Evolutionary conservation across 225 moss, liverwort and hornwort genomes (phyloP), one percentile per base, ranked within the genome.

Genomic region (Bryoerythrophyllum caledonicum): DNA sequence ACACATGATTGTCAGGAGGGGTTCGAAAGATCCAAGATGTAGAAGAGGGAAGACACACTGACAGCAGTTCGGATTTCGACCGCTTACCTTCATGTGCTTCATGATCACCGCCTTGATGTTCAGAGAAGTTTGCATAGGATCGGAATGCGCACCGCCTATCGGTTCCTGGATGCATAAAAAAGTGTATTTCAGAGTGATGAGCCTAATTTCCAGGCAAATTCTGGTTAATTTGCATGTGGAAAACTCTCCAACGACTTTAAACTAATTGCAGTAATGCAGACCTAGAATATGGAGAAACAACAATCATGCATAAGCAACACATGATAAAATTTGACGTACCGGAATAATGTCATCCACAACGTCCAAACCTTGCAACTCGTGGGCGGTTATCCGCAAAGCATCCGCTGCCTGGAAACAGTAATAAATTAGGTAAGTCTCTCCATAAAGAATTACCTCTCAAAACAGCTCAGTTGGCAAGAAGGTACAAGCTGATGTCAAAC

Each of bases 261-360:
- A 34, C 24, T 12, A 43, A 73, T 40, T 44, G 15, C 48, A 79
- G 28, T 61, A 19, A 48, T 34, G 71, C 60, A 73, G 19, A 57
- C 64, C 53, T 55, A 48, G 48, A 57, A 49, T 32, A 68, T 63
- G 51, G 16, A 68, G 68, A 51, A 75, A 71, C 32, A 19, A 19
- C 8, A 27, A 72, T 72, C 61, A 40, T 24, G 4, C 28, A 75
- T 26, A 13, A 67, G n/a, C 62, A 76, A 13, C 57, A 69, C 12
- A 70, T 46, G 26, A 27, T 40, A 13, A 30, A 71, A 43, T 20
- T 49, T 8, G 75, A 46, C 89, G 74, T 85, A 99, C 97, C 85
- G 84, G 91, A 84, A 99, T 89, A 64, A 94, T 91, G 72, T 95
- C 94, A 80, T 99, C 94, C 77, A 99, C 94, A 49, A 99, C 93